Conservation (phyloP, 73 alveolate species). For the Symbiodinium natans region DNA sequence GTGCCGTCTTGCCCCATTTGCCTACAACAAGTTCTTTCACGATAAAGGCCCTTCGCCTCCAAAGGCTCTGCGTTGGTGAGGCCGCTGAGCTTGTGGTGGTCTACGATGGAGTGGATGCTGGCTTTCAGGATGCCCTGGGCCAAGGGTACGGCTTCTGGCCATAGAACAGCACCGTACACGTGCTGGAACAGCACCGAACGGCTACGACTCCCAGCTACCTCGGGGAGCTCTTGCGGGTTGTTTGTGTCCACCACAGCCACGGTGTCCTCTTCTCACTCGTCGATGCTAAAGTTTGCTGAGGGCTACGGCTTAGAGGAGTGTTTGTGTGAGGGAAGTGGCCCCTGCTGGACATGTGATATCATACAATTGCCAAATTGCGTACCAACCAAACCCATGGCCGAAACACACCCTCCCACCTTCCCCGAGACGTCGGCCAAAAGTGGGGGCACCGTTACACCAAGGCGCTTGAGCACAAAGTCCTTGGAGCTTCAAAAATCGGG, state of each 20-base stretch:
- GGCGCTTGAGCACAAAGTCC: constrained; percentile 20
- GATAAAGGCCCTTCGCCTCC: background rate
- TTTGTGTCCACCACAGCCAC: constrained; percentile 94
- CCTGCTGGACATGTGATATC: no score
- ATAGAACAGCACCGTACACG: background rate
- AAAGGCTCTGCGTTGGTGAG: constrained; percentile 70
- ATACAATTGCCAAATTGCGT: no score
- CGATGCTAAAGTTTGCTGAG: no score
- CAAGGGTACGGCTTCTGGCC: no score
- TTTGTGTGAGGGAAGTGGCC: no score
- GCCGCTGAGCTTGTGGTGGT: constrained; percentile 91
- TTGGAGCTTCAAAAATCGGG: no score
- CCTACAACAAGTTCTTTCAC: background rate
- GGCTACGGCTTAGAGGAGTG: no score
- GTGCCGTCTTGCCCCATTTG: background rate
- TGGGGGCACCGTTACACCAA: constrained; percentile 71
- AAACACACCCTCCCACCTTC: background rate
- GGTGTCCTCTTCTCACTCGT: no score
- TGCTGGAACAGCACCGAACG: background rate
- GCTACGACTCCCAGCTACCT: background rate
- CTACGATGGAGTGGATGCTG: constrained; percentile 76
- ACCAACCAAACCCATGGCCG: no score
- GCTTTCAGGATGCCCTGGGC: constrained; percentile 61
- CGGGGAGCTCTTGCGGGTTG: constrained; percentile 91
- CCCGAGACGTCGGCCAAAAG: constrained; percentile 30